Conservation (phyloP, 768 basidiomycete species). For the Fomitopsis pulvina region DNA sequence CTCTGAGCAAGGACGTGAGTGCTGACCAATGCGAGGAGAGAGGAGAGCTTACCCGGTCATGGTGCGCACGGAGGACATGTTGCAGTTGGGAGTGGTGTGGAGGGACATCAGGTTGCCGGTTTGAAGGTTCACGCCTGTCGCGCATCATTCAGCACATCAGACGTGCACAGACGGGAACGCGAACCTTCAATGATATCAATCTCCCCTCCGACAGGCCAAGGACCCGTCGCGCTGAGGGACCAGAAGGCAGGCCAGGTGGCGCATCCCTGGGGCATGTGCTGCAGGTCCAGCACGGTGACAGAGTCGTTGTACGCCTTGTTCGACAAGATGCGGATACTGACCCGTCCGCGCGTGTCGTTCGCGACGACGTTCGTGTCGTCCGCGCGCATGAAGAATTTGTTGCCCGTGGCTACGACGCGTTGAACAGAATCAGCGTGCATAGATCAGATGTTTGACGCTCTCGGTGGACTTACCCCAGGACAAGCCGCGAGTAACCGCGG, state of each 20-base stretch:
- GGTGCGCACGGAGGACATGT: conserved; percentile 31
- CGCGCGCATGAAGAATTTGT: conserved; percentile 52
- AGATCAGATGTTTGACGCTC: neutral
- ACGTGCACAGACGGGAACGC: neutral
- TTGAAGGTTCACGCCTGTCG: conserved; percentile 42
- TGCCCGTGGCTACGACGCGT: conserved; percentile 25
- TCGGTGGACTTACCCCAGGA: conserved; percentile 34
- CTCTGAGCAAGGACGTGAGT: conserved; percentile 22
- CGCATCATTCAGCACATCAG: neutral
- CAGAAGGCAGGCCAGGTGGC: conserved; percentile 62
- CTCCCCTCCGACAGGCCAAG: conserved; percentile 59
- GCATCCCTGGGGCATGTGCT: conserved; percentile 58
- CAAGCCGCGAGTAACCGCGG: conserved; percentile 37
- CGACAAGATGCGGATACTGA: conserved; percentile 50
- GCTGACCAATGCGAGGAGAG: neutral
- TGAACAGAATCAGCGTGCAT: neutral
- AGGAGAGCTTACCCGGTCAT: conserved; percentile 40
- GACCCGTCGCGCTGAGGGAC: conserved; percentile 42
- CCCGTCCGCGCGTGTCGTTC: conserved; percentile 38
- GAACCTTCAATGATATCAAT: conserved; percentile 56
- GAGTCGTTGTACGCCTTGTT: conserved; percentile 37
- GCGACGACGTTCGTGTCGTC: conserved; percentile 35
- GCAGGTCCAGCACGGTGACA: conserved; percentile 43
- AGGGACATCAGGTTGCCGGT: conserved; percentile 42
- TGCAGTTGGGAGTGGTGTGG: conserved; percentile 47